Base-by-base conservation (phyloP, 352 stramenopile species). In the Phytophthora pini region DNA sequence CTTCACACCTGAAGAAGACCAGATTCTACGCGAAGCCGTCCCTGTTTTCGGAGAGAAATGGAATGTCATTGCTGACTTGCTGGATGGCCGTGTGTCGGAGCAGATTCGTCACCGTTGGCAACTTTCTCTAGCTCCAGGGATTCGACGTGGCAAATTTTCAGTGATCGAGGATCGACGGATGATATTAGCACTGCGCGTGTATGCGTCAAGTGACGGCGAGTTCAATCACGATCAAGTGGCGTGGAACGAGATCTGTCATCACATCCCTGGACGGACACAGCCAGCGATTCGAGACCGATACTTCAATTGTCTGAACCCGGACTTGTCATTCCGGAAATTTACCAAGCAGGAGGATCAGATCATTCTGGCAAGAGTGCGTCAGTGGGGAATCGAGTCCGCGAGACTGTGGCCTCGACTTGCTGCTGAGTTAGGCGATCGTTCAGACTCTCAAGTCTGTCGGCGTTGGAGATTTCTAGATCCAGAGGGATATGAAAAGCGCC, bases 71-170 rank as follows among this genome's bases (percentile, higher is more conserved):
- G 84, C 84, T 2, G 84, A 91, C 49, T 74, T 93, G 27, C 73
- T 93, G 68, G 84, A 93, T 47, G 84, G 80, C 1, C 82, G 82
- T 20, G 72, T 93, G 22, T 65, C 84, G 2, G 84, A 93, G 72
- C 84, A 93, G 60, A 74, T 93, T 32, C 80, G 82, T n/a, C 82
- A 91, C 48, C 82, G 84, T 0, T 93, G 82, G 82, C 84, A 93
- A 60, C 72, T 82, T 15, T 83, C 82, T 41, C 70, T 93, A 22
- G 81, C 79, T 9, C 84, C 84, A 20, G 69, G 79, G 13, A 60
- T 93, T 46, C 82, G 82, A 39, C 79, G 80, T 36, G 84, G 84
- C 69, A 91, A 90, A 55, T 93, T 90, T 55, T 88, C 84, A 15
- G 49, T 90, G 26, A 69, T 91, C 44, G 82, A 93, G 24, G 84